These are phyloP conservation scores for Cyclocybe aegerita DNA, from an alignment of 768 basidiomycete species.

Conservation along the genomic window DNA sequence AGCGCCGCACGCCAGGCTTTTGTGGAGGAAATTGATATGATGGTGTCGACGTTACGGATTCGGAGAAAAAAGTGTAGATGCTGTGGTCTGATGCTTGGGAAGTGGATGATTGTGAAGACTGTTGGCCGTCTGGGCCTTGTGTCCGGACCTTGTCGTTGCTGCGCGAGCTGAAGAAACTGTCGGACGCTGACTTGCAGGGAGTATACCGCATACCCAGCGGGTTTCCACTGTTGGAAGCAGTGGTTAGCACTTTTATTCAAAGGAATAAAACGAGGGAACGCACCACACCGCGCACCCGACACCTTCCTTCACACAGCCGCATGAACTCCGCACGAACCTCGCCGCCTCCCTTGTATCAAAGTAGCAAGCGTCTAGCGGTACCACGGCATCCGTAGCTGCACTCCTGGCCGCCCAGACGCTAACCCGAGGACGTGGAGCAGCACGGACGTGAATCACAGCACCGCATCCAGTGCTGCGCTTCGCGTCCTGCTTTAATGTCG, in stretches of 20 bases:
- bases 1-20: slow-evolving; percentile 10
- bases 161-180: slow-evolving; percentile 34
- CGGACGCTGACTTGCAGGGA: slow-evolving; percentile 58
- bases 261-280: slow-evolving; percentile 11
- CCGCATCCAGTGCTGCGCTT: slow-evolving; percentile 54
- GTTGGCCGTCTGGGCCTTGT: slow-evolving; percentile 38
- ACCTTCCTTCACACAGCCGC: slow-evolving; percentile 68
- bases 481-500: slow-evolving; percentile 9
- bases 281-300: slow-evolving; percentile 52
- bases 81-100: slow-evolving; percentile 13
- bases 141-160: slow-evolving; percentile 10
- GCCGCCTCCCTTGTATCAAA: slow-evolving; percentile 50
- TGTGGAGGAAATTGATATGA: slow-evolving; percentile 28
- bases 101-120: slow-evolving; percentile 36
- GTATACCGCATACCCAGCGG: slow-evolving; percentile 61
- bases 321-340: slow-evolving; percentile 52
- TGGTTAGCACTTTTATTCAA: background rate
- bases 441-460: slow-evolving; percentile 54
- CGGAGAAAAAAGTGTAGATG: slow-evolving; percentile 49
- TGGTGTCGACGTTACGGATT: slow-evolving; percentile 39
- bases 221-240: slow-evolving; percentile 47
- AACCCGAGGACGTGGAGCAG: slow-evolving; percentile 49
- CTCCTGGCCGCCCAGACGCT: slow-evolving; percentile 61
- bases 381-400: slow-evolving; percentile 51
- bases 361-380: slow-evolving; percentile 56